phyloP scores from a whole-genome alignment of 2,329 filamentous ascomycete genomes.

The Pseudocercospora fuligena region DNA sequence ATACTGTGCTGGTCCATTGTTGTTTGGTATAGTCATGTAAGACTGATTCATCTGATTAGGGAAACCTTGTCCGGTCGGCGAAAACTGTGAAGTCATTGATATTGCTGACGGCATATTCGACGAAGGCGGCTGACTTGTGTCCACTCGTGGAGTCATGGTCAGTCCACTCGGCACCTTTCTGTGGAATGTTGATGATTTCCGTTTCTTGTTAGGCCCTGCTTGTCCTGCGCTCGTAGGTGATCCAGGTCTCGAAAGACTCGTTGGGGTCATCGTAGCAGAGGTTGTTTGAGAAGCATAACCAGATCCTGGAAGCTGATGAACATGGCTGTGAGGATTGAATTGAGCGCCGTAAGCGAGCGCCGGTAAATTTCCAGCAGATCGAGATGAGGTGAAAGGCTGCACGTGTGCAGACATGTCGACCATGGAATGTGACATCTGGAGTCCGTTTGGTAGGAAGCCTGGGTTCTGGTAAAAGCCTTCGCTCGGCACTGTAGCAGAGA shows the following conservation, averaged over 20 bases:
- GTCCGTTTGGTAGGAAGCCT: constrained; percentile 35
- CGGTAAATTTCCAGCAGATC: constrained; percentile 68
- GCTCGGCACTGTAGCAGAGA: constrained; percentile 36
- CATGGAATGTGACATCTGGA: constrained; percentile 46
- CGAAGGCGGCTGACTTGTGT: constrained; percentile 54
- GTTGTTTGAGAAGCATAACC: constrained; percentile 42
- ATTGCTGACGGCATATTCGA: constrained; percentile 37
- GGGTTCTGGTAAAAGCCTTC: constrained; percentile 35
- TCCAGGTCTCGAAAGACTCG: constrained; percentile 71
- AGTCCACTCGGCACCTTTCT: constrained; percentile 73
- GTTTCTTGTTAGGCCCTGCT: constrained; percentile 75
- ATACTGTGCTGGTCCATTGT: constrained; percentile 36
- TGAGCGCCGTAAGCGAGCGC: constrained; percentile 50
- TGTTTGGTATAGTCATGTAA: constrained; percentile 41
- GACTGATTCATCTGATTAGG: constrained; percentile 33
- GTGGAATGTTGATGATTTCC: constrained; percentile 62
- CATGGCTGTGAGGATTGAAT: constrained; percentile 42
- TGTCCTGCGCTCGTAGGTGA: constrained; percentile 66
- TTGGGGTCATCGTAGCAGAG: constrained; percentile 60
- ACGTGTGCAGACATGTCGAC: constrained; percentile 44
- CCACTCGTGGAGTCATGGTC: constrained; percentile 77
- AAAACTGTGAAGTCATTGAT: constrained; percentile 43
- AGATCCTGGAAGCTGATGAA: constrained; percentile 40
- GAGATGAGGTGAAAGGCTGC: constrained; percentile 60
- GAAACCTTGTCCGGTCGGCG: constrained; percentile 47